Evolutionary conservation across 106 monocot species (phyloP).

Genomic region (Chionographis japonica): DNA sequence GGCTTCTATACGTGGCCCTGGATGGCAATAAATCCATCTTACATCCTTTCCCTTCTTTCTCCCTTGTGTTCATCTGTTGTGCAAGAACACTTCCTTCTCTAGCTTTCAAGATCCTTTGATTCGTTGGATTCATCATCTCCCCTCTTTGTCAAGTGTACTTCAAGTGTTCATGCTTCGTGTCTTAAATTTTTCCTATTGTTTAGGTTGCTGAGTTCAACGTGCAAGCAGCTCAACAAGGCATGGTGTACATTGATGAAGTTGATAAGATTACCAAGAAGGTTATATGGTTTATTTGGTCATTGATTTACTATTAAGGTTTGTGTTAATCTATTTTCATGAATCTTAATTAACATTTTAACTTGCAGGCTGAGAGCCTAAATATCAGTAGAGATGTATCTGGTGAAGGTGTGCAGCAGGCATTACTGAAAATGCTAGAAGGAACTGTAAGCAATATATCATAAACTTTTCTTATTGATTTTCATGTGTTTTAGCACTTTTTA

Average conservation of each 20-base stretch:
- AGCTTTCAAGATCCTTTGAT: no score
- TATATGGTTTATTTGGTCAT: not conserved
- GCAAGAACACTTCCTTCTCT: no score
- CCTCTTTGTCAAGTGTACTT: no score
- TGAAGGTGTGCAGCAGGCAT: slow-evolving; percentile 98
- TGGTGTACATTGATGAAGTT: slow-evolving; percentile 99
- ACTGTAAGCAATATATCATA: slow-evolving; percentile 56
- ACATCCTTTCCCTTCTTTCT: no score
- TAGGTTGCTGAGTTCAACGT: slow-evolving; percentile 97
- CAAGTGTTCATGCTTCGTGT: no score
- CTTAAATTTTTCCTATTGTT: slow-evolving; percentile 1
- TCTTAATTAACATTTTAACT: slow-evolving; percentile 1
- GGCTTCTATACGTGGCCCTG: no score
- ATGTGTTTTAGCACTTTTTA: not conserved
- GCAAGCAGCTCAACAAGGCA: slow-evolving; percentile 96
- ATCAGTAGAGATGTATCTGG: slow-evolving; percentile 98
- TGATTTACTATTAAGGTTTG: slow-evolving; percentile 1
- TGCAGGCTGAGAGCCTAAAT: slow-evolving; percentile 92
- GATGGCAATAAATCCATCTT: no score
- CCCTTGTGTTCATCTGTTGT: no score
- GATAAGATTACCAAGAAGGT: slow-evolving; percentile 99
- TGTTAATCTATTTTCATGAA: slow-evolving; percentile 2
- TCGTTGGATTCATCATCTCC: no score
- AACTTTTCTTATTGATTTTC: not conserved
- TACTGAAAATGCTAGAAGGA: slow-evolving; percentile 98